Percentiles rank a stretch among this genome's conserved stretches.
Conservation (phyloP, 768 basidiomycete genomes). For the Cyclocybe aegerita region DNA sequence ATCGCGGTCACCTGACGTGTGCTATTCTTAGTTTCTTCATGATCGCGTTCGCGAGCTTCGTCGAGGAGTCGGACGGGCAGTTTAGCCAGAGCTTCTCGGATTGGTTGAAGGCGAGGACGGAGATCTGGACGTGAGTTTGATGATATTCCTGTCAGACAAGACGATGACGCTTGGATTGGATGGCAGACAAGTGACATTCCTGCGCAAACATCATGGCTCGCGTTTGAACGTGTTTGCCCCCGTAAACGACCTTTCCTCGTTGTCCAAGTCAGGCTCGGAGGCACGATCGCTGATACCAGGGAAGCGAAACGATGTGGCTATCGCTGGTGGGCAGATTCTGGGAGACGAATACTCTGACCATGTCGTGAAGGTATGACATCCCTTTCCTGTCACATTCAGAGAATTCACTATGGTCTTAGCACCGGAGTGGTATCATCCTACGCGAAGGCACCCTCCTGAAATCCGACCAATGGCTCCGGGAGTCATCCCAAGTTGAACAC, state of each 20-base stretch:
- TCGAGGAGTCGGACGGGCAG: conserved; percentile 55
- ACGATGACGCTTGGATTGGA: not conserved
- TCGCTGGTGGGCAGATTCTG: conserved; percentile 79
- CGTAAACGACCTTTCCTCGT: conserved; percentile 79
- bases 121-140: conserved; percentile 87
- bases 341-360: conserved; percentile 97
- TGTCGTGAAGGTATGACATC: conserved; percentile 71
- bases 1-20: not conserved
- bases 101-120: conserved; percentile 88
- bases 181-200: conserved; percentile 76
- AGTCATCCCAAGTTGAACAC: conserved; percentile 62
- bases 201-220: conserved; percentile 80
- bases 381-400: not conserved
- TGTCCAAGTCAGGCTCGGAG: conserved; percentile 70
- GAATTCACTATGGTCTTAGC: conserved; percentile 39
- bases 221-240: conserved; percentile 90
- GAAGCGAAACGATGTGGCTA: conserved; percentile 73
- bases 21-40: conserved; percentile 74
- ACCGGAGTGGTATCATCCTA: conserved; percentile 91
- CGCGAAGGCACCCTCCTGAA: conserved; percentile 88
- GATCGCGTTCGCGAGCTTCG: conserved; percentile 89
- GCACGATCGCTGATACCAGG: conserved; percentile 59
- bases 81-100: conserved; percentile 72
- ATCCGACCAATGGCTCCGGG: conserved; percentile 87
- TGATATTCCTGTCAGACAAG: not conserved